Conservation (phyloP, 305 asterid genomes). For the Fraxinus nigra region DNA sequence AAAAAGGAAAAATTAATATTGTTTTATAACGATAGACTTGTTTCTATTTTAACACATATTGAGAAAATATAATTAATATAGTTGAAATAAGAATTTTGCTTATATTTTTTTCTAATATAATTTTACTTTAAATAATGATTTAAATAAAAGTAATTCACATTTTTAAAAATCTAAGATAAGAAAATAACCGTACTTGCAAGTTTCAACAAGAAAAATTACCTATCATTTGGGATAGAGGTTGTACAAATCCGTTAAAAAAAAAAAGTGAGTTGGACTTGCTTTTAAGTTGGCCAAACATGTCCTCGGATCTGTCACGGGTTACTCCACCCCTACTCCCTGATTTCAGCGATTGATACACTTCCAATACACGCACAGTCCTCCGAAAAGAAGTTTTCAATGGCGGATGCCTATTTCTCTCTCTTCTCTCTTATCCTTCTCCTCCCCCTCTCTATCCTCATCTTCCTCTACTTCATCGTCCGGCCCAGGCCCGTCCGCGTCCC, state of each 20-base stretch:
- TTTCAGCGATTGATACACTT: neutral
- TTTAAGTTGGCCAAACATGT: neutral
- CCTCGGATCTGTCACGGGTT: neutral
- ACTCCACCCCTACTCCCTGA: neutral
- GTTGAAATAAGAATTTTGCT: too few species aligned
- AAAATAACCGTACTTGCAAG: too few species aligned
- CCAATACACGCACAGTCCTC: neutral
- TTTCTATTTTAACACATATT: too few species aligned
- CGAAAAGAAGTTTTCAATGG: slow-evolving; percentile 38
- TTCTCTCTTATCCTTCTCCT: slow-evolving; percentile 44
- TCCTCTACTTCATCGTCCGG: slow-evolving; percentile 65
- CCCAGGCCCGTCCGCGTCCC: slow-evolving; percentile 64
- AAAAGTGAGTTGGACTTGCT: neutral
- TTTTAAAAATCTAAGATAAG: too few species aligned
- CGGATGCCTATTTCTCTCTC: slow-evolving; percentile 40
- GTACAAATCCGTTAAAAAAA: neutral
- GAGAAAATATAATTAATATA: too few species aligned
- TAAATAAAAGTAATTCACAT: too few species aligned
- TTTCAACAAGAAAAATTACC: too few species aligned
- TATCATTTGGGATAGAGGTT: too few species aligned
- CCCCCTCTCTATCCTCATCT: slow-evolving; percentile 55
- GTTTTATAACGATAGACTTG: too few species aligned
- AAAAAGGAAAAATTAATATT: too few species aligned
- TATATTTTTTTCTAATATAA: too few species aligned
- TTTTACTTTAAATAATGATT: too few species aligned